Evolutionary conservation across 176 grass and related monocot species (phyloP), one percentile per base, ranked within the genome.

Genomic region (Calamus simplicifolius): DNA sequence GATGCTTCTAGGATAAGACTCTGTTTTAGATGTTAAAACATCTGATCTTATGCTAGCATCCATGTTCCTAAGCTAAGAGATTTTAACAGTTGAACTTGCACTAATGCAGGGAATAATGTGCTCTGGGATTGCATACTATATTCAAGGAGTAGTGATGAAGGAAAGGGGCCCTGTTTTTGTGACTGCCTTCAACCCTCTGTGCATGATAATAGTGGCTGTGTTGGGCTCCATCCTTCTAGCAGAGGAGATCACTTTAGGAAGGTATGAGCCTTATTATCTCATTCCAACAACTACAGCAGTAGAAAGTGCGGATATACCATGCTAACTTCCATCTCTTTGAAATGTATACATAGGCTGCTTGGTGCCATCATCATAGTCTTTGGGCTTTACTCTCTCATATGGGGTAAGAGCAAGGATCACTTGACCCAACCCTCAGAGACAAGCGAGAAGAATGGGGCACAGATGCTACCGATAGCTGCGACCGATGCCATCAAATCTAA

Each of bases 181-280:
- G 62, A 83, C 80, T 38, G 80, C 80, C 16, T 83, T 83, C 69
- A 83, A 78, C 69, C 80, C 80, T 69, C 74, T 83, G 16, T 83
- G 80, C 63, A 83, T 78, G 80, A 83, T 83, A 57, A 69, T 83
- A 50, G 69, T 72, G 59, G 62, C 74, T 29, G 38, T 83, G 2
- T 27, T 83, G n/a, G 80, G 80, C 27, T 83, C 80, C 69, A 69
- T 83, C 51, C 35, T 83, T 83, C 74, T 83, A 18, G 68, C 57
- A 19, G 80, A 83, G 12, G 80, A 73, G 18, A 78, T 83, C 62
- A 83, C 69, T 2, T 53, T 77, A 23, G 80, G 80, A 16, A 83
- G 80, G 80, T 83, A 63, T 25, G 28, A 12, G 10, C 5, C n/a
- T 50, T 14, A 27, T 16, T 25, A 30, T 59, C 25, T 59, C 57